Evolutionary conservation across 108 stramenopile species (phyloP).

Genomic region (Discostella pseudostelligera): DNA sequence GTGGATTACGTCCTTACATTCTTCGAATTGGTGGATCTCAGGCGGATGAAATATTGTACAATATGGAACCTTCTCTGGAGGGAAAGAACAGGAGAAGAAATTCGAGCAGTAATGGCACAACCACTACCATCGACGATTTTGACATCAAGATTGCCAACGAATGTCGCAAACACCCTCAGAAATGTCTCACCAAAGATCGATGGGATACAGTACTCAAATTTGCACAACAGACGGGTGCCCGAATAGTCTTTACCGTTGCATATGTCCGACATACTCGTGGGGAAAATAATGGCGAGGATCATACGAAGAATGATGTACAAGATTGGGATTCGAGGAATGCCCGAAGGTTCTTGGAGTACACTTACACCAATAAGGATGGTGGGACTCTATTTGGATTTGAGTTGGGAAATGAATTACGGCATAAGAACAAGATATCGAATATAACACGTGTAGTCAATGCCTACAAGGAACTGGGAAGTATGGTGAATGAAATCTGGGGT

Average conservation of each 20-base stretch:
- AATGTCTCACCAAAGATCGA: slow-evolving; percentile 22
- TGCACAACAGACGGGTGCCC: slow-evolving; percentile 22
- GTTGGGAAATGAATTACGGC: slow-evolving; percentile 37
- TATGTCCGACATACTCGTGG: slow-evolving; percentile 32
- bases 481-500: slow-evolving; percentile 34
- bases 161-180: slow-evolving; percentile 12
- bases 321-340: slow-evolving; percentile 42
- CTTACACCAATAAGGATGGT: not conserved
- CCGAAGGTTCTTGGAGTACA: slow-evolving; percentile 21
- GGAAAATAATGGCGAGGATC: slow-evolving; percentile 5
- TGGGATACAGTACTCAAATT: slow-evolving; percentile 35
- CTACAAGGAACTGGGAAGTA: slow-evolving; percentile 28
- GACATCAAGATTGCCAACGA: slow-evolving; percentile 2
- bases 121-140: not conserved
- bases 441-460: slow-evolving; percentile 33
- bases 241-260: slow-evolving; percentile 36
- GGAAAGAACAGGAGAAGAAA: not conserved
- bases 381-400: slow-evolving; percentile 37
- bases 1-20: slow-evolving; percentile 20
- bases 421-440: slow-evolving; percentile 29
- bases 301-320: slow-evolving; percentile 10
- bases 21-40: slow-evolving; percentile 37
- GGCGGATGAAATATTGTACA: slow-evolving; percentile 29
- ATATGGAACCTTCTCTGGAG: slow-evolving; percentile 1
- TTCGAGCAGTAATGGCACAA: not conserved